Base-by-base conservation (phyloP, 2,329 filamentous ascomycete species). In the Dactylellina leptospora region DNA sequence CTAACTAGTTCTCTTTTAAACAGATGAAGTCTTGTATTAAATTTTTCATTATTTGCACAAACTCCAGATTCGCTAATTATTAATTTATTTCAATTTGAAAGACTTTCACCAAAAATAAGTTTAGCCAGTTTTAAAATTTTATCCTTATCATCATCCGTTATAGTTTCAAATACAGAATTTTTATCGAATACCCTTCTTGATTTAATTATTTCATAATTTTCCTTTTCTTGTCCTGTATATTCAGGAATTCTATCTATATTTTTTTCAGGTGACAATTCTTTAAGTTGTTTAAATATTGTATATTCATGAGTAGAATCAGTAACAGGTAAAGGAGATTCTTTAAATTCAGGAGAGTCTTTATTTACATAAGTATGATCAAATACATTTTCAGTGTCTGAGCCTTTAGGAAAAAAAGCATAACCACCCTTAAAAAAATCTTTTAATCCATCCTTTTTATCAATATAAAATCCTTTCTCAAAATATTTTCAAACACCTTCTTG, bases 1-100 rank as follows among this genome's bases (percentile, higher is more conserved):
- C 40, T 50, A 62, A 63, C 38, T 18, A 36, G 30, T 69, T 61
- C 28, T 70, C 47, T 50, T 73, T 51, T 63, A 56, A 48, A 28
- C 47, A 27, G 36, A 56, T 53, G 16, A 36, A 60, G 28, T 23
- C 27, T 47, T 22, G n/a, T 23, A 60, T 56, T 56, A 58, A 53
- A 60, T 51, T 20, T 30, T 51, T 59, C 20, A 51, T 60, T 73
- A 50, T 54, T 42, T 53, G 56, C 45, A 63, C 16, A 54, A 63
- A 20, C 18, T 60, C 40, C 40, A 36, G 27, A 60, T 13, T 22
- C 40, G 5, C 25, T 23, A 20, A 10, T 4, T n/a, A 28, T 28
- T 60, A 60, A 47, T 47, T 47, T 50, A 48, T 60, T 30, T 60
- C 44, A 60, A 23, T 47, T 27, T 60, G n/a, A 20, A 20, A 47